Evolutionary conservation across 148 eudicot genomes (phyloP), one percentile per base, ranked within the genome.

Genomic region (Camellia japonica): DNA sequence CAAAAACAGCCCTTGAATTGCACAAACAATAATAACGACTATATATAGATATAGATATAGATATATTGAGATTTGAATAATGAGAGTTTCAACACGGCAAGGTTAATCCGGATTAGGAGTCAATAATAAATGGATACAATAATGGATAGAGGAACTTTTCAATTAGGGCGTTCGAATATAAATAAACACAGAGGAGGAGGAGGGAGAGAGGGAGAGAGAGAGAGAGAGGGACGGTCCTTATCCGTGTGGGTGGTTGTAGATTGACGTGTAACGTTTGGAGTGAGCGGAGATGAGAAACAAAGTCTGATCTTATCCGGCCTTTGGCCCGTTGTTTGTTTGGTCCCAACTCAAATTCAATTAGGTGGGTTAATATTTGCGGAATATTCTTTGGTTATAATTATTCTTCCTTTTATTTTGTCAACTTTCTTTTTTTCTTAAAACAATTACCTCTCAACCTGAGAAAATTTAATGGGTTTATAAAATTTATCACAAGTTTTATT

Each of bases 1-100:
- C 86, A 66, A 73, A 69, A 58, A 82, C 72, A 78, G 82, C 70
- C 70, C 38, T 90, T 85, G 90, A 87, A 87, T 42, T 38, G 63
- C 7, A 5, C 52, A 49, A 49, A 49, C 38, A 30, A 30, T 30
- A 30, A 30, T 30, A 30, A 30, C 38, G 38, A 30, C 38, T 30
- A 30, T 30, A 7, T 51, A 68, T n/a, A 5, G 20, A 15, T 73
- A 42, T 44, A 47, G 5, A 47, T 47, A 49, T 49, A 49, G 5
- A 49, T 49, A 49, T 49, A 49, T 49, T 49, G 38, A 1, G 38
- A 30, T 30, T 30, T 4, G 73, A n/a, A 6, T 12, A 66, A 7
- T 18, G 16, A 7, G 19, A 41, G 14, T 47, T n/a, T 18, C 14
- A 55, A 42, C 23, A 67, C 71, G 71, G 7, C 47, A 14, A 67